Evolutionary conservation across 2,329 filamentous ascomycete genomes (phyloP).

Genomic region (Setomelanomma holmii): DNA sequence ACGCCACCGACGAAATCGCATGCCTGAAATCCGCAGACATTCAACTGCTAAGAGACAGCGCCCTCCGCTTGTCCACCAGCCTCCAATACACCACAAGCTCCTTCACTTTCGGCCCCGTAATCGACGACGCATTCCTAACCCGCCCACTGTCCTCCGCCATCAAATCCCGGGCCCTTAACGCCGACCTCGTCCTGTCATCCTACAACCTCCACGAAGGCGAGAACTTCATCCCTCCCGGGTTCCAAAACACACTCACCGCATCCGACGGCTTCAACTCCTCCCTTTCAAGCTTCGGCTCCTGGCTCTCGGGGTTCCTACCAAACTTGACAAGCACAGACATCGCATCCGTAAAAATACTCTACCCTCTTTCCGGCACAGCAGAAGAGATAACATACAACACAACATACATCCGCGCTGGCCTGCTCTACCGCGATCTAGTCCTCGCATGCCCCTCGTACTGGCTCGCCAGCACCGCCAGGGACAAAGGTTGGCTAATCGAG

Average conservation of each 20-base stretch:
- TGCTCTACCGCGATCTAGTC: conserved; percentile 66
- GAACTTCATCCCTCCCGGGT: conserved; percentile 64
- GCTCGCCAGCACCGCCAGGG: conserved; percentile 58
- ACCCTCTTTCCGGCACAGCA: conserved; percentile 57
- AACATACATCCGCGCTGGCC: conserved; percentile 60
- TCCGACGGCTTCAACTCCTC: conserved; percentile 59
- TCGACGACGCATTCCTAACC: conserved; percentile 63
- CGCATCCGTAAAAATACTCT: conserved; percentile 51
- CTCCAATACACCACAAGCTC: conserved; percentile 63
- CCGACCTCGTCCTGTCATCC: conserved; percentile 59
- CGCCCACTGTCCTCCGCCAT: conserved; percentile 57
- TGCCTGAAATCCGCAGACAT: conserved; percentile 64
- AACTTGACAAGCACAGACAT: conserved; percentile 52
- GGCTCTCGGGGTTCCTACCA: conserved; percentile 64
- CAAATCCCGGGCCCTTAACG: conserved; percentile 50
- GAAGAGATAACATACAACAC: conserved; percentile 61
- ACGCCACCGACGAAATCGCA: conserved; percentile 51
- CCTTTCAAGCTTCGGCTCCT: conserved; percentile 57
- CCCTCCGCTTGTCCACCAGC: conserved; percentile 55
- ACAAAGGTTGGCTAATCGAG: conserved; percentile 62
- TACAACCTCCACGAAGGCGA: conserved; percentile 71
- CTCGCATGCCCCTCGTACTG: conserved; percentile 68
- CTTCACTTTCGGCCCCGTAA: conserved; percentile 67
- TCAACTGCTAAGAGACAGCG: conserved; percentile 62
- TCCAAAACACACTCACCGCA: conserved; percentile 45